A percentile compares a stretch with the other conserved stretches of the same genome.
These are phyloP conservation scores for Phylloporus sp. DNA, from an alignment of 768 basidiomycete genomes.

Conservation along the genomic window DNA sequence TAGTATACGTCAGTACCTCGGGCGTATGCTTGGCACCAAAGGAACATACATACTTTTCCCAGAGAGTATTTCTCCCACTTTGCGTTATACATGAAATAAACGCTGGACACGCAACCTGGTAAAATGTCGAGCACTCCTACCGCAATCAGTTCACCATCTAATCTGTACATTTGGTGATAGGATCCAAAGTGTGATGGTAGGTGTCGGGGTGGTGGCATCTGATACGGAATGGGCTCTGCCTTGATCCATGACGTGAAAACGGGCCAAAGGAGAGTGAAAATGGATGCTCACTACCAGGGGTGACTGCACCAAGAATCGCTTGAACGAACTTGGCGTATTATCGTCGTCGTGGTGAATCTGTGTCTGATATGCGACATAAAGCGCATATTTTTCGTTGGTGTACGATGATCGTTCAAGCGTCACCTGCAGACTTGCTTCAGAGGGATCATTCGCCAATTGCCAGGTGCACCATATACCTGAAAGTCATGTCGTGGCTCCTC, in stretches of 20 bases:
- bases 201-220: constrained; percentile 41
- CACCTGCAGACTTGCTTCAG: constrained; percentile 42
- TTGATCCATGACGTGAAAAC: constrained; percentile 25
- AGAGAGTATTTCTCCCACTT: constrained; percentile 64
- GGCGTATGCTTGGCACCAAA: neutral
- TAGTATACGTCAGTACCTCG: constrained; percentile 24
- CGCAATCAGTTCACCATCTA: constrained; percentile 80
- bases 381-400: constrained; percentile 72
- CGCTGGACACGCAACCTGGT: constrained; percentile 74
- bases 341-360: constrained; percentile 69
- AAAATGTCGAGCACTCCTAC: constrained; percentile 88
- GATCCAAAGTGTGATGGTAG: constrained; percentile 84
- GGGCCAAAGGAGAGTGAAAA: neutral
- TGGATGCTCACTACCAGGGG: constrained; percentile 57
- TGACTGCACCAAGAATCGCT: constrained; percentile 71
- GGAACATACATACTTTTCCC: constrained; percentile 66
- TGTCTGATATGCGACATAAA: constrained; percentile 74
- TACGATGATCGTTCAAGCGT: constrained; percentile 71
- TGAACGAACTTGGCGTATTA: constrained; percentile 50
- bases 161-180: constrained; percentile 82
- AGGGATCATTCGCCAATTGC: neutral
- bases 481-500: constrained; percentile 47
- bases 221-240: constrained; percentile 60
- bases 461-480: constrained; percentile 41
- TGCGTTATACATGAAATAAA: constrained; percentile 88